Evolutionary conservation across 768 basidiomycete species (phyloP).

Genomic region (Polyporus arcularius): DNA sequence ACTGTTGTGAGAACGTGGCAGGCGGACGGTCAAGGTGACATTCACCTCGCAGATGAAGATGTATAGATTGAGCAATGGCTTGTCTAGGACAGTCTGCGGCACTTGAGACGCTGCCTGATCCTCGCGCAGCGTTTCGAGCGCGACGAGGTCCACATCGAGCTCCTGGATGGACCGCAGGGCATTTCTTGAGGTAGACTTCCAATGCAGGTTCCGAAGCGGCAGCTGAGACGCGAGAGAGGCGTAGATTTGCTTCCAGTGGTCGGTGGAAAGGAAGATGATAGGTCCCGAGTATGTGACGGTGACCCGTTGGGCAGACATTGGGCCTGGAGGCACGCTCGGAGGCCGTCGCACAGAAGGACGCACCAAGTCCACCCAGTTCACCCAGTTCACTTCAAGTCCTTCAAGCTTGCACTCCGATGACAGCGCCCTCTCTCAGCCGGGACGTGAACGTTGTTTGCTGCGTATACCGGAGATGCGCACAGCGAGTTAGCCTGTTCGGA

Average conservation of each 20-base stretch:
- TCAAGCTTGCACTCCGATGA: too few species aligned
- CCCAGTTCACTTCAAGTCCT: background rate
- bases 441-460: too few species aligned
- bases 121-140: constrained; percentile 67
- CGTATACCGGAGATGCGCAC: too few species aligned
- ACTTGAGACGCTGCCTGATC: constrained; percentile 71
- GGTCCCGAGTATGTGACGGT: constrained; percentile 71
- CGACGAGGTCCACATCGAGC: constrained; percentile 73
- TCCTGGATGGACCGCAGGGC: constrained; percentile 87
- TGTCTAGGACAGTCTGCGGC: constrained; percentile 77
- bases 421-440: too few species aligned
- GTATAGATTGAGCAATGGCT: constrained; percentile 84
- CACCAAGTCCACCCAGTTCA: background rate
- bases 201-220: constrained; percentile 89
- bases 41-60: constrained; percentile 87
- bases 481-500: too few species aligned
- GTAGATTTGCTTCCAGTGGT: constrained; percentile 72
- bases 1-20: constrained; percentile 1
- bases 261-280: constrained; percentile 63
- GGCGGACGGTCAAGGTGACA: background rate
- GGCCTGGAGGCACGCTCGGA: background rate
- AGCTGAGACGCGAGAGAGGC: constrained; percentile 66
- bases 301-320: constrained; percentile 50
- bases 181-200: constrained; percentile 76
- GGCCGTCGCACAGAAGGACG: background rate